Evolutionary conservation across 345 rosid species (phyloP), one percentile per base, ranked within the genome.

Genomic region (Eucalyptus erythrocorys): DNA sequence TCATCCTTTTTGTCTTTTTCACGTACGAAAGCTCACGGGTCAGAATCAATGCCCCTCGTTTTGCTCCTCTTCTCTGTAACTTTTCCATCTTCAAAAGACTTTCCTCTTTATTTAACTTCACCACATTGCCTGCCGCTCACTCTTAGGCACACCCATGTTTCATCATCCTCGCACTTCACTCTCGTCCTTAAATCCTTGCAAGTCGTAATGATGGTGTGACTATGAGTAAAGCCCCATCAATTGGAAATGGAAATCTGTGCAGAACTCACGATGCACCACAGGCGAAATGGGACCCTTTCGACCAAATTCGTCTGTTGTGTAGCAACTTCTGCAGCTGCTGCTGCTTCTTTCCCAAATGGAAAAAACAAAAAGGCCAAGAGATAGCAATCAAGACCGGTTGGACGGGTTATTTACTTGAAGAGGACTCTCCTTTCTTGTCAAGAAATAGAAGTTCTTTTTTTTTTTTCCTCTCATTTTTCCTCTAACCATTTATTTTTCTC

Each of bases 391-490:
- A n/a, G 40, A 64, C 37, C 5, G 16, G 32, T 59, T 3, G 15
- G 34, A 61, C 7, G 24, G 50, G 71, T 87, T 80, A 48, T 87
- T 92, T 89, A 89, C 88, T 92, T 88, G 27, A 85, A 64, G 17
- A 88, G 43, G 17, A 19, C 7, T 86, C 90, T 66, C 48, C 88
- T 55, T 96, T 94, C 93, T 96, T 93, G 93, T 96, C 89, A 92
- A 32, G 90, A 86, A 92, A 93, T 90, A 94, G 91, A 90, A 93
- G 57, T 24, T 9, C n/a, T 85, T n/a, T 42, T 16, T n/a, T n/a
- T n/a, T 64, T 86, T 13, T 55, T 17, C 32, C 21, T 66, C 32
- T 40, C 24, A 19, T 37, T 61, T 7, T 64, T 8, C 19, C 21
- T 14, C 10, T 15, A n/a, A 15, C 76, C 37, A 15, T 64, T 64